These are phyloP conservation scores for Carex littledalei DNA, from an alignment of 176 grass and related monocot genomes.

Conservation along the genomic window DNA sequence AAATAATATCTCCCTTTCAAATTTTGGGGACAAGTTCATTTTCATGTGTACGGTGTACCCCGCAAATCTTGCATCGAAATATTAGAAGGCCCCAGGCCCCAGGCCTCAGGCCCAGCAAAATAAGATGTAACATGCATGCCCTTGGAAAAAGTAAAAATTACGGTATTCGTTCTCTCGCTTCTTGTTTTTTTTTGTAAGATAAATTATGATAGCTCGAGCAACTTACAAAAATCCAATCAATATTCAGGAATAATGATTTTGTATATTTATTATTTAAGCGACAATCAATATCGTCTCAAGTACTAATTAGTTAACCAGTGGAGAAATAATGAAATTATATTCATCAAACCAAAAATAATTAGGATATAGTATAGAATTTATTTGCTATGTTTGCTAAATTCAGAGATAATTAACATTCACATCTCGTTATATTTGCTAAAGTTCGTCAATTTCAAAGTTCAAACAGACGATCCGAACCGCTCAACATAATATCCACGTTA, in stretches of 20 bases:
- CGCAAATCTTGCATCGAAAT: neutral
- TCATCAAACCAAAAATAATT: neutral
- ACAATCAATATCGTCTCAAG: too few species aligned
- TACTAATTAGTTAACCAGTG: too few species aligned
- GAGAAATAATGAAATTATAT: neutral
- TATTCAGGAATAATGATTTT: too few species aligned
- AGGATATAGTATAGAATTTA: neutral
- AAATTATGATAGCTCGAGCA: neutral
- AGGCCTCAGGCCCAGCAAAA: neutral
- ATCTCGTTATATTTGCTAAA: too few species aligned
- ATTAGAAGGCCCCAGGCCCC: neutral
- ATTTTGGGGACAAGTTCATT: neutral
- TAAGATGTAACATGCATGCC: neutral
- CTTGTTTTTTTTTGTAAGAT: neutral
- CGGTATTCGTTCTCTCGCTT: neutral
- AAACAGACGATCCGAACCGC: too few species aligned
- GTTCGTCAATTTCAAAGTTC: too few species aligned
- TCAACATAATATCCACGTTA: too few species aligned
- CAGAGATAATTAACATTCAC: neutral
- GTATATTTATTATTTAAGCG: too few species aligned
- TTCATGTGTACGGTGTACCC: neutral
- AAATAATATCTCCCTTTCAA: neutral
- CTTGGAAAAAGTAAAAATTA: neutral
- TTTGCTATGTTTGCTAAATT: neutral
- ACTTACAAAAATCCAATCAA: neutral